phyloP scores from a whole-genome alignment of 768 basidiomycete genomes.

The Leucogyrophana mollusca region DNA sequence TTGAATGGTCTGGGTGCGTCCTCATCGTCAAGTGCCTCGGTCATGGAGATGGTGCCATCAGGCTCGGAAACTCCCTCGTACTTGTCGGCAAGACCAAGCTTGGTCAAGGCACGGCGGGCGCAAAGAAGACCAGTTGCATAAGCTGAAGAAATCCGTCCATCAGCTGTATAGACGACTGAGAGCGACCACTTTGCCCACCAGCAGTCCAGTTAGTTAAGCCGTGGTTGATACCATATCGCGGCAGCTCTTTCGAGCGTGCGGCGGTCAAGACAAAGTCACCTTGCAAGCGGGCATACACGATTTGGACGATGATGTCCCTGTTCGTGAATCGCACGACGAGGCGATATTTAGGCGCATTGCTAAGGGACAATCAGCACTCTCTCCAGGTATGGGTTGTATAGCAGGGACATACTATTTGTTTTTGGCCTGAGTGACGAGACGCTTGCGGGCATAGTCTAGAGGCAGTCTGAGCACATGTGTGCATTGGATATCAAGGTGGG shows the following conservation, averaged over 20 bases:
- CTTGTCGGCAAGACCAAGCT: conserved; percentile 96
- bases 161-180: not conserved
- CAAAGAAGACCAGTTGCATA: conserved; percentile 96
- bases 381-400: not conserved
- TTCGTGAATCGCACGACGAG: conserved; percentile 99
- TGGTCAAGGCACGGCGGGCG: conserved; percentile 92
- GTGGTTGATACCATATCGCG: conserved; percentile 94
- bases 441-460: conserved; percentile 95
- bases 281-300: conserved; percentile 95
- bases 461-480: conserved; percentile 8
- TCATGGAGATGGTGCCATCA: conserved; percentile 79
- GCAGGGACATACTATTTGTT: conserved; percentile 86
- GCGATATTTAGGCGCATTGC: conserved; percentile 97
- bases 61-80: conserved; percentile 94
- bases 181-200: conserved; percentile 44
- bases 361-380: conserved; percentile 23
- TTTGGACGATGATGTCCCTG: conserved; percentile 91
- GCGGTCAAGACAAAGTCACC: conserved; percentile 92
- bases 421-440: conserved; percentile 96
- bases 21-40: conserved; percentile 86
- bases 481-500: not conserved
- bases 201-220: conserved; percentile 99
- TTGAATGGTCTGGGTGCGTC: conserved; percentile 99
- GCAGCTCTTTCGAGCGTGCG: conserved; percentile 89
- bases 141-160: conserved; percentile 42